Conservation (phyloP, 176 grass and related monocot species). For the Hyparrhenia diplandra region DNA sequence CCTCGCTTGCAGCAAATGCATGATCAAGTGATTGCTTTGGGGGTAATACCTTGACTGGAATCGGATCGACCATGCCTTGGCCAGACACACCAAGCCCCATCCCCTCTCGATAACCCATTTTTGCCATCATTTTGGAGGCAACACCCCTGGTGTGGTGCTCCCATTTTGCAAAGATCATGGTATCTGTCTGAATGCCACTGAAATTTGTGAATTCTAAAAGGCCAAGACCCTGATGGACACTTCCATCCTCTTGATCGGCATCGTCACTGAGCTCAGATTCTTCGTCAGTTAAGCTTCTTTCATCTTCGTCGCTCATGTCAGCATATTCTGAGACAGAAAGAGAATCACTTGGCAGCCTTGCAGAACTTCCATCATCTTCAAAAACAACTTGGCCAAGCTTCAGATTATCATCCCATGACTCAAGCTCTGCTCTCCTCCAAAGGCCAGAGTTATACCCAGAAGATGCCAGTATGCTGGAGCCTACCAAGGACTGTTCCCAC, state of each 20-base stretch:
- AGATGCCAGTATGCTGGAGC: slow-evolving; percentile 69
- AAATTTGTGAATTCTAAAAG: slow-evolving; percentile 55
- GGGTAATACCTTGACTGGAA: slow-evolving; percentile 76
- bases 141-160: slow-evolving; percentile 87
- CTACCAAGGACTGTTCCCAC: slow-evolving; percentile 84
- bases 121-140: slow-evolving; percentile 98
- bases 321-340: slow-evolving; percentile 75
- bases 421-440: slow-evolving; percentile 89
- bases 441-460: slow-evolving; percentile 45
- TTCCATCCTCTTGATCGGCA: slow-evolving; percentile 47
- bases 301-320: slow-evolving; percentile 47
- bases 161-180: slow-evolving; percentile 83
- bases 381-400: slow-evolving; percentile 61
- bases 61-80: slow-evolving; percentile 86
- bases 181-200: slow-evolving; percentile 83
- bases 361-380: slow-evolving; percentile 62
- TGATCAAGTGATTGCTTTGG: slow-evolving; percentile 87
- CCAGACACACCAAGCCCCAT: slow-evolving; percentile 89
- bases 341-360: slow-evolving; percentile 54
- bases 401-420: slow-evolving; percentile 78
- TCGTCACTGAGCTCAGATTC: slow-evolving; percentile 49
- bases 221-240: slow-evolving; percentile 63
- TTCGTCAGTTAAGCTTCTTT: slow-evolving; percentile 40
- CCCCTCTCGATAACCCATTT: slow-evolving; percentile 86
- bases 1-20: slow-evolving; percentile 41